Percentiles rank a stretch among this genome's conserved stretches.
Conservation (phyloP, 441 rosid species). For the Pelargonium fulgidum region DNA sequence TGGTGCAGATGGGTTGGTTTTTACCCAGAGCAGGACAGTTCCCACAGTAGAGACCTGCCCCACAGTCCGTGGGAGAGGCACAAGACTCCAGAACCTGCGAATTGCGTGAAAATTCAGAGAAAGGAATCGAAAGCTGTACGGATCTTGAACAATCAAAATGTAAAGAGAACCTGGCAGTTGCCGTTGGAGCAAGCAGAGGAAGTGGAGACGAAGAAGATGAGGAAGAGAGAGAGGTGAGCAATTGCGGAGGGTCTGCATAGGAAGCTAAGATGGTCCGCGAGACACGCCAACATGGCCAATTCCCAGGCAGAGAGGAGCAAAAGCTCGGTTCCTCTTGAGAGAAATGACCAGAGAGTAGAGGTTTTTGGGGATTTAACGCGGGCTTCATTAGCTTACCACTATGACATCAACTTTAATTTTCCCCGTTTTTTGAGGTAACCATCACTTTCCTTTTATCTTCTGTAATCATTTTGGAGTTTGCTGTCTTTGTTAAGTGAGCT, state of each 20-base stretch:
- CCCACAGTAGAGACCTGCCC: constrained; percentile 70
- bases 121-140: constrained; percentile 11
- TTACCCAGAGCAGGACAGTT: constrained; percentile 66
- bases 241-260: constrained; percentile 44
- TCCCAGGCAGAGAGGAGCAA: constrained; percentile 24
- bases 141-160: constrained; percentile 25
- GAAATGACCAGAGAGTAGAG: constrained; percentile 12
- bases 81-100: constrained; percentile 61
- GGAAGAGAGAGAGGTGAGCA: constrained; percentile 26
- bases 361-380: constrained; percentile 32
- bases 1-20: constrained; percentile 63
- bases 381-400: constrained; percentile 20
- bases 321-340: background rate
- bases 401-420: background rate
- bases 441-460: background rate
- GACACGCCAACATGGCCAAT: constrained; percentile 47
- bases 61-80: constrained; percentile 58
- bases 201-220: constrained; percentile 29
- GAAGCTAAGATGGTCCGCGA: constrained; percentile 31
- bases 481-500: too few species aligned
- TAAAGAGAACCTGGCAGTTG: constrained; percentile 35
- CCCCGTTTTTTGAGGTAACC: background rate
- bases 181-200: constrained; percentile 54
- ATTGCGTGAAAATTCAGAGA: constrained; percentile 18
- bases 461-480: background rate